Base-by-base conservation (phyloP, 805 yeast genomes). In the Pichia membranifaciens region DNA sequence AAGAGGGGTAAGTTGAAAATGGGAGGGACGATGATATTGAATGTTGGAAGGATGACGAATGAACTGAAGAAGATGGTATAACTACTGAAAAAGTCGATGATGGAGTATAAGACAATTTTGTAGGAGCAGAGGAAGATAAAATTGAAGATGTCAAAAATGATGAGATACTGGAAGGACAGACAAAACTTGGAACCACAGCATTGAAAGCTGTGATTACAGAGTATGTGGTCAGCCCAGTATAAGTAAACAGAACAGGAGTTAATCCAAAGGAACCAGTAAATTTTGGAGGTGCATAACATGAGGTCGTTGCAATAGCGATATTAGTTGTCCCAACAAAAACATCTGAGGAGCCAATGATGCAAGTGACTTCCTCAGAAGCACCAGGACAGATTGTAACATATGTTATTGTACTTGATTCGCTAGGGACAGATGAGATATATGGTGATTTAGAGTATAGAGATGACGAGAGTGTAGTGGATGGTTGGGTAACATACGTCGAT, bases 211-310 rank as follows among this genome's bases (percentile, higher is more conserved):
- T 29, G 17, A 37, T 38, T 6, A 29, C 16, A 16, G 41, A 28
- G 12, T 13, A 2, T 4, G 20, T 13, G 44, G 31, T 29, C 43
- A 17, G 37, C 18, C 35, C 41, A 5, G 33, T 4, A 17, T 36
- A 32, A 5, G 51, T 43, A 16, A 43, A 28, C 2, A 23, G 38
- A 8, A 42, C 25, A 10, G 39, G 38, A 6, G 37, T 36, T 15
- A 45, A 33, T n/a, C 35, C 42, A 35, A 43, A 50, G 5, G 52
- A 40, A n/a, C 52, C 52, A n/a, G 45, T 43, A 4, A 43, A 10
- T 15, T 29, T 25, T 39, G 29, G 4, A 17, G 44, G 33, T n/a
- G 16, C 44, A 3, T 12, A 16, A 41, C 54, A 51, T 3, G 51
- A 45, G 2, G 54, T 51, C 6, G 48, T 45, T 1, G 38, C 29